A percentile compares a stretch with the other conserved stretches of the same genome.
phyloP scores from a whole-genome alignment of 2,329 filamentous ascomycete genomes.

The Trichoderma harzianum region DNA sequence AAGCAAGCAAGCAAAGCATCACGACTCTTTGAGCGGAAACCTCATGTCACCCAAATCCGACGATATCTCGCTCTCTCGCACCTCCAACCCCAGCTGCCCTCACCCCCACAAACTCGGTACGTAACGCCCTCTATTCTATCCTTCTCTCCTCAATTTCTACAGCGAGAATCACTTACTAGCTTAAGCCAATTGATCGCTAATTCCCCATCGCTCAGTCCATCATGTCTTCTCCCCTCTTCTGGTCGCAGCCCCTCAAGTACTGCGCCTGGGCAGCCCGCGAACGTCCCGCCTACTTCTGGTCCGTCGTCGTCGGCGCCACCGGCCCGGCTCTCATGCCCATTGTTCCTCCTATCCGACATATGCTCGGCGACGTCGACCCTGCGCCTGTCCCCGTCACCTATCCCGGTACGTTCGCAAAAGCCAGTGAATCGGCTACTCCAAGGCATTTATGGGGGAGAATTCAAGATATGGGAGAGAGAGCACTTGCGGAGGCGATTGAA shows the following conservation, averaged over 20 bases:
- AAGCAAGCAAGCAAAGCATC: background rate
- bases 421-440: background rate
- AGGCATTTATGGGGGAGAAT: background rate
- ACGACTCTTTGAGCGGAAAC: background rate
- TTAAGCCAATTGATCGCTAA: background rate
- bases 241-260: constrained; percentile 78
- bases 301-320: constrained; percentile 66
- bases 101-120: background rate
- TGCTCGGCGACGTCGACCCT: constrained; percentile 70
- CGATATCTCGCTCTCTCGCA: background rate
- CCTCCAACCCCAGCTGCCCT: background rate
- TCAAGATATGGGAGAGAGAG: constrained; percentile 4
- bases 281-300: constrained; percentile 90
- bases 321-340: constrained; percentile 69
- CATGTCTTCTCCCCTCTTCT: constrained; percentile 78
- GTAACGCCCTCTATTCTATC: background rate
- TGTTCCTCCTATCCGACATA: constrained; percentile 70
- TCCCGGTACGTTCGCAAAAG: constrained; percentile 69
- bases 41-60: background rate
- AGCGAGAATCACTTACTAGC: background rate
- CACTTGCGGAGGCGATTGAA: background rate
- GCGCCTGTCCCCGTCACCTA: constrained; percentile 81
- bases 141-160: background rate
- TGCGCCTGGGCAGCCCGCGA: constrained; percentile 82
- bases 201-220: no score